Percentiles rank a stretch among this genome's conserved stretches.
These are phyloP conservation scores for Suillus subaureus DNA, from an alignment of 768 basidiomycete genomes.

Conservation along the genomic window DNA sequence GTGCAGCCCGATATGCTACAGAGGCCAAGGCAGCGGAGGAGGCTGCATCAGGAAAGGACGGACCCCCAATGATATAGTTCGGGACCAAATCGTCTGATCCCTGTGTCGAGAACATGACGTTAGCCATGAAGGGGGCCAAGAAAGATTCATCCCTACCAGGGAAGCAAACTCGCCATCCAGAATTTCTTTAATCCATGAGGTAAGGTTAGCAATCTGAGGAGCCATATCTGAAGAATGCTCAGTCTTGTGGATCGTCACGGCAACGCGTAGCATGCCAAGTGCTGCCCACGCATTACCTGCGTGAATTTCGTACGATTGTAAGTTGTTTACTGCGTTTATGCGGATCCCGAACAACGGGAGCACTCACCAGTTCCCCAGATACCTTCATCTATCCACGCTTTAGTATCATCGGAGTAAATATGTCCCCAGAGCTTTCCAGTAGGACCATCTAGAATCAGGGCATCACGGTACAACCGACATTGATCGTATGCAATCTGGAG, in stretches of 20 bases:
- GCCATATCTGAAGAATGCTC: conserved; percentile 29
- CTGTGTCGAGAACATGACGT: conserved; percentile 19
- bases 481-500: conserved; percentile 43
- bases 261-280: conserved; percentile 41
- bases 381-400: conserved; percentile 21
- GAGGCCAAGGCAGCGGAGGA: conserved; percentile 32
- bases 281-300: conserved; percentile 45
- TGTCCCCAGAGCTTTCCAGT: conserved; percentile 40
- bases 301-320: background rate
- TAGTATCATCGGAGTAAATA: conserved; percentile 23
- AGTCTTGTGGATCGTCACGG: conserved; percentile 38
- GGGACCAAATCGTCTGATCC: conserved; percentile 34
- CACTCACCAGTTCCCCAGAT: conserved; percentile 39
- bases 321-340: background rate
- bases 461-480: conserved; percentile 42
- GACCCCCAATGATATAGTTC: conserved; percentile 37
- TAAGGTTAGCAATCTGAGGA: conserved; percentile 31
- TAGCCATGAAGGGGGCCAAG: background rate
- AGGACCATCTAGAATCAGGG: conserved; percentile 31
- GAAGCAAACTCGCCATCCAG: conserved; percentile 54
- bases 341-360: background rate
- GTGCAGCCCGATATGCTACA: conserved; percentile 28
- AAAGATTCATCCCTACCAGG: conserved; percentile 17
- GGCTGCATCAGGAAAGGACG: conserved; percentile 38
- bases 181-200: conserved; percentile 40